These are phyloP conservation scores for Lentinus polychrous DNA, from an alignment of 1,284 basidiomycete species.

Conservation along the genomic window DNA sequence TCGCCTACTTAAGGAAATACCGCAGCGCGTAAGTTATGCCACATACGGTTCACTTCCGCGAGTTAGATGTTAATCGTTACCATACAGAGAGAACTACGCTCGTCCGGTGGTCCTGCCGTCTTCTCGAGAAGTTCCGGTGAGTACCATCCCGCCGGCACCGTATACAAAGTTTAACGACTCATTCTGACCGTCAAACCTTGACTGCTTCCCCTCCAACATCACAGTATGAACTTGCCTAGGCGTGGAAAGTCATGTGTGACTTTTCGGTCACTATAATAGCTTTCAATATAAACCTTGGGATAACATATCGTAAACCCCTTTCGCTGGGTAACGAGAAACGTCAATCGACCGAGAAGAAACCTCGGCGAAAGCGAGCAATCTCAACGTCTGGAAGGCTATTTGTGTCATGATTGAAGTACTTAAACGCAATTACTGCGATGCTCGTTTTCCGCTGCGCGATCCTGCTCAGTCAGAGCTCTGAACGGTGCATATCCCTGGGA, in stretches of 20 bases:
- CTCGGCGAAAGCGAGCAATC: constrained; percentile 1
- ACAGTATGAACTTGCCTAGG: constrained; percentile 6
- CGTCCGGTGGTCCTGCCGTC: constrained; percentile 19
- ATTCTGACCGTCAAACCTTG: constrained; percentile 6
- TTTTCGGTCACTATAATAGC: neutral
- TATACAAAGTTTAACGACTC: neutral
- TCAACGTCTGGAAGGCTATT: neutral
- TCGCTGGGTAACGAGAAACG: no score
- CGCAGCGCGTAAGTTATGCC: constrained; percentile 62
- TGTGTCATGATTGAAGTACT: neutral
- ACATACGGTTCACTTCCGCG: neutral
- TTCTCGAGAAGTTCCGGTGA: constrained; percentile 16
- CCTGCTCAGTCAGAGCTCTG: neutral
- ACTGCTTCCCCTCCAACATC: neutral
- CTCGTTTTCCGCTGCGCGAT: neutral
- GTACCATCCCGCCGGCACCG: constrained; percentile 6
- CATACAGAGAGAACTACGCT: constrained; percentile 17
- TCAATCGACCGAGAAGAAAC: neutral
- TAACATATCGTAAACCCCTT: no score
- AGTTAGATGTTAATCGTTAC: neutral
- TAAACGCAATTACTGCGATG: neutral
- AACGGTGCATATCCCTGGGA: neutral
- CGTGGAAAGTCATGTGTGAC: constrained; percentile 1
- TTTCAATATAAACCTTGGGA: neutral
- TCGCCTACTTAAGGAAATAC: constrained; percentile 88